Evolutionary conservation across 768 basidiomycete genomes (phyloP), one percentile per base, ranked within the genome.

Genomic region (Trametes cinnabarina): DNA sequence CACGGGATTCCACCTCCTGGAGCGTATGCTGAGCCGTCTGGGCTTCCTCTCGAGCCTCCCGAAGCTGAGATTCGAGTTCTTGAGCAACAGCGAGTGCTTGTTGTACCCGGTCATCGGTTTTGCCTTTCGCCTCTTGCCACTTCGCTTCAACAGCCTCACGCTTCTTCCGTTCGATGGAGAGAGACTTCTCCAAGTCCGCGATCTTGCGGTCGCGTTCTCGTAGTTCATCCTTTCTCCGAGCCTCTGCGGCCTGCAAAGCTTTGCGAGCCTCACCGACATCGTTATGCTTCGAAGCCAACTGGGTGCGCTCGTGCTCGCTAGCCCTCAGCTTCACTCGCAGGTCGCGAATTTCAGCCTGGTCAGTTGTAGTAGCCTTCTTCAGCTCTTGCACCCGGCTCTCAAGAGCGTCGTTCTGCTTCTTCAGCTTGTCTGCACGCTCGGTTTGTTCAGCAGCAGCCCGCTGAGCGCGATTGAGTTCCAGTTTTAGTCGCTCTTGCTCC

Each of bases 261-360:
- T 79, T 82, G 65, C 78, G 83, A 12, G 77, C 60, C 4, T 88
- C 85, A 1, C 66, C 71, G 0, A 74, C 68, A 51, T 86, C 86
- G 9, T 72, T 76, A 37, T 82, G 82, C 58, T 85, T 85, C 2
- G 75, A 68, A 3, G 76, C 68, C 4, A 83, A 66, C 59, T 83
- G 82, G 11, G 73, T 65, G 30, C 79, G 78, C 57, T 86, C 86
- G 55, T 84, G 79, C 59, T 90, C 88, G 4, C 67, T 74, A 47
- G 73, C 66, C 17, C 83, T 78, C 28, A 89, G 72, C 69, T 85
- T 88, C 37, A 75, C 66, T 15, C 82, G 80, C 4, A 87, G 67
- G 20, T 84, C 86, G 64, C 83, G 88, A 66, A 88, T 67, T 67
- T 90, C 87, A 0, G 74, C 70, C 64, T 87, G 82, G 56, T 87